These are phyloP conservation scores for Cytidiella melzeri DNA, from an alignment of 768 basidiomycete genomes.

Conservation along the genomic window DNA sequence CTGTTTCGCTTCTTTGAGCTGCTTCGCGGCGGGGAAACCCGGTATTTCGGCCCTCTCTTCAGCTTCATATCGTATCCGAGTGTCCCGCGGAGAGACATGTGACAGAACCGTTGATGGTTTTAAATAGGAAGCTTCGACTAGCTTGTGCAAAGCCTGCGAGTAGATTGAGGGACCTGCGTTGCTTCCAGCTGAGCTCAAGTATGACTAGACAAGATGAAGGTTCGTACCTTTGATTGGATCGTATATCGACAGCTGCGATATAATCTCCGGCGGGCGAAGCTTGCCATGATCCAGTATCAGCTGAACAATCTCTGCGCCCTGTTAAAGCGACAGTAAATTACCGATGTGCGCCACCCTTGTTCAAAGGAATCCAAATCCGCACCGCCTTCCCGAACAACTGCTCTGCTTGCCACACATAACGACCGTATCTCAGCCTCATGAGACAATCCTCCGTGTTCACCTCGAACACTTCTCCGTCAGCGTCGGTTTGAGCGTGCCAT, in stretches of 20 bases:
- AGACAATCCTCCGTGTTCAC: constrained; percentile 82
- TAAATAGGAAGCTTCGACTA: constrained; percentile 69
- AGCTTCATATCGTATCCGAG: constrained; percentile 70
- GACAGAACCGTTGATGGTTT: constrained; percentile 75
- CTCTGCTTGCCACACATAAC: constrained; percentile 70
- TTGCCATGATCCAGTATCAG: constrained; percentile 82
- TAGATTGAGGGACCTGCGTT: constrained; percentile 38
- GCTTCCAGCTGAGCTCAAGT: constrained; percentile 15
- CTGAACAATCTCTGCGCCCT: constrained; percentile 77
- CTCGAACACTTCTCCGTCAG: constrained; percentile 74
- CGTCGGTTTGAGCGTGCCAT: constrained; percentile 72
- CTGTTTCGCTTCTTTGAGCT: constrained; percentile 68
- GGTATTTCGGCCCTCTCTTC: constrained; percentile 71
- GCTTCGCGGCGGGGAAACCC: constrained; percentile 77
- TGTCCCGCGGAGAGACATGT: constrained; percentile 76
- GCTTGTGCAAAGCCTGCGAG: constrained; percentile 56
- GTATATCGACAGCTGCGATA: constrained; percentile 41
- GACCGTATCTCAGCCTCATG: constrained; percentile 75
- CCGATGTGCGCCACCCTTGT: not conserved
- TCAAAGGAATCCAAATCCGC: constrained; percentile 22
- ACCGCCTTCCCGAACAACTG: constrained; percentile 67
- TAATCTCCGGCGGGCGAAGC: constrained; percentile 67
- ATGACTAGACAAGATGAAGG: too few relatives aligned
- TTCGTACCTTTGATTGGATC: constrained; percentile 34
- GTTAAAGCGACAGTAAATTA: constrained; percentile 1